These are phyloP conservation scores for Fusarium buharicum DNA, from an alignment of 2,329 filamentous ascomycete genomes.

Conservation along the genomic window DNA sequence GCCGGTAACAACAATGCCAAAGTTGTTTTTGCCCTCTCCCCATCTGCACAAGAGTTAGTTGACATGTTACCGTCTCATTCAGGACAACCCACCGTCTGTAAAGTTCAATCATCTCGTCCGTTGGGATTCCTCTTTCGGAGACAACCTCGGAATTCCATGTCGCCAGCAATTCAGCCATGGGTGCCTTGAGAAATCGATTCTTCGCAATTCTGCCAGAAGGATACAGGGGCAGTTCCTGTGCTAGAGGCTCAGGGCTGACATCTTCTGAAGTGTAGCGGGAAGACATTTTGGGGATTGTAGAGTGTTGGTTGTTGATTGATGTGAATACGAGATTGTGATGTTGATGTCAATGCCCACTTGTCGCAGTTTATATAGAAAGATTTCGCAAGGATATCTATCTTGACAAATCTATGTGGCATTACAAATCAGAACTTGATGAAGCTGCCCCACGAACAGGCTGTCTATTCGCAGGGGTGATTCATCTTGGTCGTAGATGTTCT, in stretches of 20 bases:
- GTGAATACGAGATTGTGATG: background rate
- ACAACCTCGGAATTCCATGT: conserved; percentile 67
- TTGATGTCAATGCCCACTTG: background rate
- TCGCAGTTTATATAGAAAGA: conserved; percentile 10
- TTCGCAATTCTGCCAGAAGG: conserved; percentile 62
- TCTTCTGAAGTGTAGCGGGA: conserved; percentile 34
- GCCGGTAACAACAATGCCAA: conserved; percentile 68
- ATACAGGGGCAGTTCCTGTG: conserved; percentile 57
- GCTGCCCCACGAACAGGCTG: background rate
- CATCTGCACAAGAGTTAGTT: conserved; percentile 23
- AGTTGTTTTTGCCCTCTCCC: conserved; percentile 63
- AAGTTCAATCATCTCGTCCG: conserved; percentile 59
- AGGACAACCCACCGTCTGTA: conserved; percentile 64
- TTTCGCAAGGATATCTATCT: background rate
- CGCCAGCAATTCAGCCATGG: conserved; percentile 73
- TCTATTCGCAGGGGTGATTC: background rate
- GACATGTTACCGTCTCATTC: fast-evolving
- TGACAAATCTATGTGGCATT: background rate
- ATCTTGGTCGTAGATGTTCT: background rate
- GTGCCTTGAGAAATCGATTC: conserved; percentile 73
- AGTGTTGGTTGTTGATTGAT: background rate
- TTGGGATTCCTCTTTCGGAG: conserved; percentile 58
- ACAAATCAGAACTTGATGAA: background rate
- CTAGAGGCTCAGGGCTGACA: conserved; percentile 47
- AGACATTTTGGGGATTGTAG: conserved; percentile 19